Evolutionary conservation across 345 rosid species (phyloP).

Genomic region (Gossypioides kirkii): DNA sequence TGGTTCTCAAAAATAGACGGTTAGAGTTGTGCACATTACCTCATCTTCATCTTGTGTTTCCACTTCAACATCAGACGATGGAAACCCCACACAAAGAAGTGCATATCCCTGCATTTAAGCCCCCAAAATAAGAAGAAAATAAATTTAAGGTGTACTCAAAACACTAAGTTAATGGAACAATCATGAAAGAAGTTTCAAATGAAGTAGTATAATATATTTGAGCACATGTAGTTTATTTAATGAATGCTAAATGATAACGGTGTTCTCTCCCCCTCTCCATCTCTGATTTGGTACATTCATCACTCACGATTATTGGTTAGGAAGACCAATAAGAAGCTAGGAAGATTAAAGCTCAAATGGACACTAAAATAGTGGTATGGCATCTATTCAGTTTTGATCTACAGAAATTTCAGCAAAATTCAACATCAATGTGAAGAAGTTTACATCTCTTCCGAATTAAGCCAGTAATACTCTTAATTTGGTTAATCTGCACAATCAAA

Average conservation of each 20-base stretch:
- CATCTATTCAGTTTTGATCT: not conserved
- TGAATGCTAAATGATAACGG: not conserved
- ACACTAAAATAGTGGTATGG: not conserved
- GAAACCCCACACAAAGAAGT: slow-evolving; percentile 88
- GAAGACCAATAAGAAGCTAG: slow-evolving; percentile 7
- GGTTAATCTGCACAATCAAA: not conserved
- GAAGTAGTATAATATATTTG: not conserved
- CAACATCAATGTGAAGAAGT: slow-evolving; percentile 4
- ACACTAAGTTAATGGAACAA: not conserved
- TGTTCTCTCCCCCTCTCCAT: not conserved
- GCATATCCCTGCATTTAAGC: slow-evolving; percentile 74
- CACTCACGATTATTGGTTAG: not conserved
- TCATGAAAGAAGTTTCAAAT: not conserved
- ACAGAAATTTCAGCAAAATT: not conserved
- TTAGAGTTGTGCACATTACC: slow-evolving; percentile 36
- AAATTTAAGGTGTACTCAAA: not conserved
- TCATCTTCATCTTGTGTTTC: slow-evolving; percentile 97
- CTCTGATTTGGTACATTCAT: not conserved
- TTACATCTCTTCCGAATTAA: not conserved
- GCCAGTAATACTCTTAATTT: slow-evolving; percentile 5
- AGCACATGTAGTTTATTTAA: not conserved
- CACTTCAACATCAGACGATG: slow-evolving; percentile 80
- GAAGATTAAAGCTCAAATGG: not conserved
- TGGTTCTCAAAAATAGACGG: not conserved
- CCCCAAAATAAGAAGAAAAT: not conserved